phyloP scores from a whole-genome alignment of 257 asterid species.

The Misopates orontium region DNA sequence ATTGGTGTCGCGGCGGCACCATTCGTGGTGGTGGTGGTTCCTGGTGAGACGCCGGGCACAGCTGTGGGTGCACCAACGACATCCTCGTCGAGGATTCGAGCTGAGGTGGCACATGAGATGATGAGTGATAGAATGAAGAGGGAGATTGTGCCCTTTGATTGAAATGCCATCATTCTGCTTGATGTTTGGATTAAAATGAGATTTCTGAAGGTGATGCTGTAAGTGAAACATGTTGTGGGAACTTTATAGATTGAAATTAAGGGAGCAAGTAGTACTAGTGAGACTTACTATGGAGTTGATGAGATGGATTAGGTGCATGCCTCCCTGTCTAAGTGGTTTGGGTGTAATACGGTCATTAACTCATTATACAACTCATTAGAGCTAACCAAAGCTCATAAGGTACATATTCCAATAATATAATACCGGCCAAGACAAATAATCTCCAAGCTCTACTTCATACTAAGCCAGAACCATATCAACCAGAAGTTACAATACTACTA shows the following conservation, averaged over 20 bases:
- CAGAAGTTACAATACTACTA: conserved; percentile 32
- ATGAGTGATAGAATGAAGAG: conserved; percentile 32
- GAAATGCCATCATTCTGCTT: conserved; percentile 26
- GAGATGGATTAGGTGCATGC: conserved; percentile 61
- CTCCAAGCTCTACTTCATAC: neutral
- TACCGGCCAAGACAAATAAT: no score
- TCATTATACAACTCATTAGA: conserved; percentile 16
- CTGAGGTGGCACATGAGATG: conserved; percentile 19
- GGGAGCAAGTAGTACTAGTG: conserved; percentile 11
- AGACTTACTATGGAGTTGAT: conserved; percentile 52
- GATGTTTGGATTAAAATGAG: conserved; percentile 21
- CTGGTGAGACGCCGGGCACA: neutral
- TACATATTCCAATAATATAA: no score
- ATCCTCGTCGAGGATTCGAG: conserved; percentile 34
- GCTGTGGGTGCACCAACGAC: neutral
- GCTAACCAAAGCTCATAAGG: neutral
- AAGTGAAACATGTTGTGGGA: conserved; percentile 7
- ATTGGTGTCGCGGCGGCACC: conserved; percentile 5
- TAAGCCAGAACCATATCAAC: conserved; percentile 1
- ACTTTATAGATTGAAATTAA: conserved; percentile 23
- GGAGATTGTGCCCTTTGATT: conserved; percentile 29
- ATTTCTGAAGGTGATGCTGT: conserved; percentile 3
- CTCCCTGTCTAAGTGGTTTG: conserved; percentile 21
- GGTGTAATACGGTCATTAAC: no score
- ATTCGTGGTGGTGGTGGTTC: neutral